phyloP scores from a whole-genome alignment of 768 basidiomycete genomes.

The Suillus weaverae region DNA sequence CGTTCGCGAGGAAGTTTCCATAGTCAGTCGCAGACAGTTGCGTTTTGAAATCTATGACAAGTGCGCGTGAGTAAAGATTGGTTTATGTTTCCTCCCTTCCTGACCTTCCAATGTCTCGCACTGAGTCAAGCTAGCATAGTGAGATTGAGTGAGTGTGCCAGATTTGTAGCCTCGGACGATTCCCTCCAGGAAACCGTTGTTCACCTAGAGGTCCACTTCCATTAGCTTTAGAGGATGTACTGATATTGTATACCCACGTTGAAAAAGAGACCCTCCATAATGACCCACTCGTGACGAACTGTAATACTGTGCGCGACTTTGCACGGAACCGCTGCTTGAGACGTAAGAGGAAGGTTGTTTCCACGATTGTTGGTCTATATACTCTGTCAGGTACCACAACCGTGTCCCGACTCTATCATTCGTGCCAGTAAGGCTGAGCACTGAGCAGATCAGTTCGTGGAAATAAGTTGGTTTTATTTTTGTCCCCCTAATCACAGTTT shows the following conservation, averaged over 20 bases:
- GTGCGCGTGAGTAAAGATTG: conserved; percentile 7
- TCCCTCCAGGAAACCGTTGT: conserved; percentile 75
- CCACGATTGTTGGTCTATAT: conserved; percentile 11
- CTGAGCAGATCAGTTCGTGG: not conserved
- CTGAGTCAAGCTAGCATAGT: conserved; percentile 92
- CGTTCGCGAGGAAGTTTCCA: conserved; percentile 96
- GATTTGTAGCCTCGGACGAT: conserved; percentile 92
- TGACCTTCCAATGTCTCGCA: conserved; percentile 93
- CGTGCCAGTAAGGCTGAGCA: too few species aligned
- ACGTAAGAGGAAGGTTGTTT: conserved; percentile 20
- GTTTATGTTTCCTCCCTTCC: not conserved
- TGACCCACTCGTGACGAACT: not conserved
- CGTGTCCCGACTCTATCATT: not conserved
- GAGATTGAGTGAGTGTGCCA: conserved; percentile 83
- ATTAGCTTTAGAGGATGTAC: conserved; percentile 4
- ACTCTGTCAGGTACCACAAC: not conserved
- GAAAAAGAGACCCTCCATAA: conserved; percentile 88
- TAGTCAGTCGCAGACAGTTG: conserved; percentile 97
- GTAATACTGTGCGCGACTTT: conserved; percentile 2
- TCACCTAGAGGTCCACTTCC: conserved; percentile 50
- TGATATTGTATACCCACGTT: conserved; percentile 53
- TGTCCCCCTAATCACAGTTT: not conserved
- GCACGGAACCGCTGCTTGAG: not conserved
- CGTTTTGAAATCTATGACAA: conserved; percentile 81
- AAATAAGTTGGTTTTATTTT: not conserved